A percentile compares a stretch with the other conserved stretches of the same genome.
These are phyloP conservation scores for Cenchrus purpureus DNA, from an alignment of 176 grass and related monocot genomes.

Conservation along the genomic window DNA sequence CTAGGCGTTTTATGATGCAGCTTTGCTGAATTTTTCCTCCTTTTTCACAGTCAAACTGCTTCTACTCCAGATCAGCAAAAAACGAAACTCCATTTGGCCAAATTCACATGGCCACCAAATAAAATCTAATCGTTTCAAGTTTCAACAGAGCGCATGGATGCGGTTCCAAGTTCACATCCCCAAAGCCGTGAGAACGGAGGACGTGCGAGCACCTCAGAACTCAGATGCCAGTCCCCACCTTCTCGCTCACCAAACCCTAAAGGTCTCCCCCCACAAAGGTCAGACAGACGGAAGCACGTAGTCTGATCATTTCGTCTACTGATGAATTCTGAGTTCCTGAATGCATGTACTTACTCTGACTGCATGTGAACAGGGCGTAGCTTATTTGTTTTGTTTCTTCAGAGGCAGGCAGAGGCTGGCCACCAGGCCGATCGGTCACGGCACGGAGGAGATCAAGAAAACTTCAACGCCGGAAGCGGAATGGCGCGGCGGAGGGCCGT, in stretches of 20 bases:
- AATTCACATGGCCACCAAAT: background rate
- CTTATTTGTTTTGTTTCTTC: background rate
- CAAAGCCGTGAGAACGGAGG: background rate
- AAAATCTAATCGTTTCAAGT: background rate
- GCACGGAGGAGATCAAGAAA: background rate
- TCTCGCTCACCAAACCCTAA: background rate
- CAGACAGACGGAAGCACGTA: background rate
- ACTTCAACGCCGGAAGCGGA: conserved; percentile 34
- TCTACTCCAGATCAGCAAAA: background rate
- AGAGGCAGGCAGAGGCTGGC: background rate
- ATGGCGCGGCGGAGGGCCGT: background rate
- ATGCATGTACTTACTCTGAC: background rate
- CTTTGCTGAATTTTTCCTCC: background rate
- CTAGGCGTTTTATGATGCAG: background rate
- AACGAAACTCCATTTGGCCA: background rate
- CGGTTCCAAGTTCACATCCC: background rate
- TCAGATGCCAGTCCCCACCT: background rate
- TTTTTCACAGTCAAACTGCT: background rate
- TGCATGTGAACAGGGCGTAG: background rate
- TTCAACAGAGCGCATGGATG: background rate
- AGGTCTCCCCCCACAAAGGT: background rate
- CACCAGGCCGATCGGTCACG: background rate
- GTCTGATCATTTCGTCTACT: background rate
- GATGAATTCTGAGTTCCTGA: background rate
- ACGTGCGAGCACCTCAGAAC: too few relatives aligned